Evolutionary conservation across 306 rosid species (phyloP), one percentile per base, ranked within the genome.

Genomic region (Prinsepia uniflora): DNA sequence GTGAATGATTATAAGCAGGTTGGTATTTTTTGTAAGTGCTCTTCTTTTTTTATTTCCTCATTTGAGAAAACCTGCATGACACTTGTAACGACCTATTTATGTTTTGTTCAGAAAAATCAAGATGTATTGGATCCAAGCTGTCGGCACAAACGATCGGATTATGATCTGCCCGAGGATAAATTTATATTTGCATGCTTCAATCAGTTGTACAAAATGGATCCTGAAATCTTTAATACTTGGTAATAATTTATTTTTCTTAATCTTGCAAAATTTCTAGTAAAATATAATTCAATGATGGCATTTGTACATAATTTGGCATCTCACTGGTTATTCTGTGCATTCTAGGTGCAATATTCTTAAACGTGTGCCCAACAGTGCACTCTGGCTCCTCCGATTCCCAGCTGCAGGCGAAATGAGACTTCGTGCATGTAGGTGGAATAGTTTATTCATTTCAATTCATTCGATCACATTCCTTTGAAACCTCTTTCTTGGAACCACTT

Each of bases 1-100:
- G 99, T 95, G 62, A 95, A 95, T 76, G 99, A 95, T 75, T 95
- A 95, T 80, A 91, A 89, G 74, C 99, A 95, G 99, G 99, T 95
- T 55, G 80, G 84, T 70, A 47, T 49, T 50, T 48, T 36, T 63
- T 67, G 30, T 8, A 34, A 34, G 54, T 43, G 10, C 42, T 68
- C 71, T 19, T 22, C 18, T 39, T 45, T 59, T 10, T 34, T 8
- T 60, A 48, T 40, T 48, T 65, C n/a, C n/a, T n/a, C 7, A 34
- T 39, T 53, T 43, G 59, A 54, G 47, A 10, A 5, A 52, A 34
- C 13, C 8, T 50, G 34, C 20, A 30, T 78, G 24, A 2, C 24
- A 50, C 49, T 47, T 67, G 54, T 30, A 56, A 42, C 22, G 12
- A 43, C 8, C 49, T 44, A 2, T 44, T 56, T n/a, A 49, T 63